Conservation (phyloP, 2,329 filamentous ascomycete genomes). For the Tolypocladium inflatum region DNA sequence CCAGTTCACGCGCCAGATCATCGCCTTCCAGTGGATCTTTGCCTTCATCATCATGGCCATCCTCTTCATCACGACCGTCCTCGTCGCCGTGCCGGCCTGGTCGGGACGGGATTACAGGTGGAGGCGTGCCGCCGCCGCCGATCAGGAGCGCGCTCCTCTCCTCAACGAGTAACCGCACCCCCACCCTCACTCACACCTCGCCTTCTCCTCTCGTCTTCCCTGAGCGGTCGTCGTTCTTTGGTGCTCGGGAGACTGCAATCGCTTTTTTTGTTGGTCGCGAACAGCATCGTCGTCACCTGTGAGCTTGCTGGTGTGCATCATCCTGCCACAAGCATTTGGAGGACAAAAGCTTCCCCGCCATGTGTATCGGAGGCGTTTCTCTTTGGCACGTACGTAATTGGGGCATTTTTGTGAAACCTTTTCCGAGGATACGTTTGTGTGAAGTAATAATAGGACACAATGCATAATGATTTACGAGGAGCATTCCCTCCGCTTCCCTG, state of each 20-base stretch:
- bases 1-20: conserved; percentile 62
- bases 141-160: conserved; percentile 53
- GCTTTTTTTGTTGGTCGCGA: not conserved
- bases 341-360: not conserved
- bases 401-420: not conserved
- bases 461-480: not conserved
- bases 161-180: conserved; percentile 31
- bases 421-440: not conserved
- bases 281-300: not conserved
- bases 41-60: conserved; percentile 73
- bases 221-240: not conserved
- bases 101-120: conserved; percentile 48
- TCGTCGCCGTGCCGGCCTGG: conserved; percentile 54
- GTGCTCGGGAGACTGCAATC: not conserved
- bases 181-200: not conserved
- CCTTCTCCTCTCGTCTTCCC: not conserved
- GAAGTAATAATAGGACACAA: not conserved
- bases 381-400: not conserved
- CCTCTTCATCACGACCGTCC: conserved; percentile 59
- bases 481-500: not conserved
- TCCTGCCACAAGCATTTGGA: not conserved
- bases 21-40: conserved; percentile 89
- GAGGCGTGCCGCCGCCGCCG: conserved; percentile 30
- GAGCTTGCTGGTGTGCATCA: not conserved
- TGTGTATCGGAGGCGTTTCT: not conserved